Evolutionary conservation across 2,329 filamentous ascomycete genomes (phyloP).

Genomic region (Intubia oerlemansii): DNA sequence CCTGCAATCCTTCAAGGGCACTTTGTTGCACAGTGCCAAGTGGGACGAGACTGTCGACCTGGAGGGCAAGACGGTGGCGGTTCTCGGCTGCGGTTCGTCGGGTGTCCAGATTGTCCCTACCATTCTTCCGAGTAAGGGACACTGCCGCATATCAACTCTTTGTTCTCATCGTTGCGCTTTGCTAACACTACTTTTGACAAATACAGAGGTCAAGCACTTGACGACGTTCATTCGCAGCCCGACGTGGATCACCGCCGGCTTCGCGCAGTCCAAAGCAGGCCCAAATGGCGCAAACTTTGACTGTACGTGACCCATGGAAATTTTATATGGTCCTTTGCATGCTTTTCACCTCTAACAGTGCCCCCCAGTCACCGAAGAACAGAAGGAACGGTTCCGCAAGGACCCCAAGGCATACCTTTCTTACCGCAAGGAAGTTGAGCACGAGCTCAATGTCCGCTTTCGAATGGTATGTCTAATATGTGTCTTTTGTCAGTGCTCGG

Average conservation of each 20-base stretch:
- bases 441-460: constrained; percentile 28
- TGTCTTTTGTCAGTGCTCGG: no score
- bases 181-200: no score
- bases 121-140: constrained; percentile 14
- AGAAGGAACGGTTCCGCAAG: constrained; percentile 24
- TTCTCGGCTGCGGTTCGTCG: constrained; percentile 6
- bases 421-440: constrained; percentile 26
- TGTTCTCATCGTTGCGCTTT: no score
- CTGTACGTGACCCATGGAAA: no score
- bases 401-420: constrained; percentile 29
- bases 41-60: constrained; percentile 9
- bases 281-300: no score
- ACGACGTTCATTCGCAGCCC: constrained; percentile 3
- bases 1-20: constrained; percentile 5
- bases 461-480: no score
- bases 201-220: constrained; percentile 14
- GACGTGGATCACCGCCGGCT: constrained; percentile 40
- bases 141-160: no score
- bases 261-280: no score
- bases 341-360: no score
- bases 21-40: constrained; percentile 6
- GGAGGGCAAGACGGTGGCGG: constrained; percentile 4
- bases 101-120: constrained; percentile 11
- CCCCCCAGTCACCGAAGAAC: no score
- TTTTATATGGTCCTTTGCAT: no score